These are phyloP conservation scores for Botrytis deweyae DNA, from an alignment of 2,329 filamentous ascomycete species.

Conservation along the genomic window DNA sequence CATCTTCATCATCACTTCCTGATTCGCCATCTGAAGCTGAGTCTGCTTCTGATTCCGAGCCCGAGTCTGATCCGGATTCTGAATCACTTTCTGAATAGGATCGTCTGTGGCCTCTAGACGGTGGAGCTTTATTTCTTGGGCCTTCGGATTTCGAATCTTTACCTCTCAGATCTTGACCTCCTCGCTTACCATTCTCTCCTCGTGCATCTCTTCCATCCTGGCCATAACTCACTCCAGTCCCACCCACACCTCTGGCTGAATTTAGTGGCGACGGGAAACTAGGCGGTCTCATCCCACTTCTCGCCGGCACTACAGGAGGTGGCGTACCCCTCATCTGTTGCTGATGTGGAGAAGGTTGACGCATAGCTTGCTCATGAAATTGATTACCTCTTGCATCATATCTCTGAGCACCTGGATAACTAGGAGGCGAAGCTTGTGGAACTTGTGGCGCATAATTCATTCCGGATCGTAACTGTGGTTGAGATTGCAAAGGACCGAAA, in stretches of 20 bases:
- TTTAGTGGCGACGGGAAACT: not conserved
- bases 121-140: not conserved
- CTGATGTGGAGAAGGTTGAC: not conserved
- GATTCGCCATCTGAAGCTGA: not conserved
- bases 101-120: not conserved
- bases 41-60: not conserved
- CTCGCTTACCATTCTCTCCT: not conserved
- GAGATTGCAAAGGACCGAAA: not conserved
- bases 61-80: not conserved
- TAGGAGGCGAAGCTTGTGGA: not conserved
- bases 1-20: not conserved
- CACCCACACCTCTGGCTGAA: not conserved
- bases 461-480: not conserved
- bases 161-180: not conserved
- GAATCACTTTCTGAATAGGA: not conserved
- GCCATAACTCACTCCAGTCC: not conserved
- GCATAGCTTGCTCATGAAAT: not conserved
- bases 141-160: not conserved
- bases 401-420: not conserved
- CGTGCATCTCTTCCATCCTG: not conserved
- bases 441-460: constrained; percentile 8
- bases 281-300: not conserved
- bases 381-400: not conserved
- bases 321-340: not conserved
- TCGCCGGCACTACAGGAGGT: not conserved